These are phyloP conservation scores for Xylaria castorea DNA, from an alignment of 495 filamentous ascomycete species.

Conservation along the genomic window DNA sequence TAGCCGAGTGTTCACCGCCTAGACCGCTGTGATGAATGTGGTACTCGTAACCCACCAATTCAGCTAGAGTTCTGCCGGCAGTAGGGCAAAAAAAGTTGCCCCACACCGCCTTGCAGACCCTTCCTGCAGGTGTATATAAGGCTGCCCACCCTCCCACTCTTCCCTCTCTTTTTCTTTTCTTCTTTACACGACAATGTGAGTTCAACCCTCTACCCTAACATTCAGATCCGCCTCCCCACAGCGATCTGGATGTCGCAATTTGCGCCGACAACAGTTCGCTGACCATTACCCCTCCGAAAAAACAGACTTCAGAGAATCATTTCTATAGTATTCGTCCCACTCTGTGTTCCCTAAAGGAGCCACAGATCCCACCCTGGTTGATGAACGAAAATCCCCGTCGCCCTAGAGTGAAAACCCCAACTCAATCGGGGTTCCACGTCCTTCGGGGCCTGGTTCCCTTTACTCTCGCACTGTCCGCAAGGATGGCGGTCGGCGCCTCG, in stretches of 20 bases:
- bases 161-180: slow-evolving; percentile 37
- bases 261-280: neutral
- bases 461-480: slow-evolving; percentile 60
- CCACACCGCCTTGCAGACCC: slow-evolving; percentile 27
- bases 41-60: slow-evolving; percentile 17
- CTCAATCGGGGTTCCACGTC: slow-evolving; percentile 33
- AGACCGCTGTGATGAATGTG: neutral
- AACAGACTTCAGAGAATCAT: slow-evolving; percentile 81
- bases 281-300: slow-evolving; percentile 30
- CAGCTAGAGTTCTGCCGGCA: slow-evolving; percentile 23
- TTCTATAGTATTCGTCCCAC: slow-evolving; percentile 86
- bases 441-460: slow-evolving; percentile 33
- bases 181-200: slow-evolving; percentile 66
- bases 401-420: slow-evolving; percentile 63
- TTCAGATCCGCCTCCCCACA: slow-evolving; percentile 26
- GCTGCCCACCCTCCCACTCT: slow-evolving; percentile 13
- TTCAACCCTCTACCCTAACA: slow-evolving; percentile 50
- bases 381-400: slow-evolving; percentile 64
- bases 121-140: slow-evolving; percentile 40
- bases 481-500: slow-evolving; percentile 49
- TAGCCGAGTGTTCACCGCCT: slow-evolving; percentile 27
- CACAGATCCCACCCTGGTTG: slow-evolving; percentile 69
- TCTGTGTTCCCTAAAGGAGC: slow-evolving; percentile 78
- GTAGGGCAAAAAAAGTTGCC: neutral
- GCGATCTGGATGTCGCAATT: slow-evolving; percentile 30